These are phyloP conservation scores for Theileria equi DNA, from an alignment of 169 alveolate species.

Conservation along the genomic window DNA sequence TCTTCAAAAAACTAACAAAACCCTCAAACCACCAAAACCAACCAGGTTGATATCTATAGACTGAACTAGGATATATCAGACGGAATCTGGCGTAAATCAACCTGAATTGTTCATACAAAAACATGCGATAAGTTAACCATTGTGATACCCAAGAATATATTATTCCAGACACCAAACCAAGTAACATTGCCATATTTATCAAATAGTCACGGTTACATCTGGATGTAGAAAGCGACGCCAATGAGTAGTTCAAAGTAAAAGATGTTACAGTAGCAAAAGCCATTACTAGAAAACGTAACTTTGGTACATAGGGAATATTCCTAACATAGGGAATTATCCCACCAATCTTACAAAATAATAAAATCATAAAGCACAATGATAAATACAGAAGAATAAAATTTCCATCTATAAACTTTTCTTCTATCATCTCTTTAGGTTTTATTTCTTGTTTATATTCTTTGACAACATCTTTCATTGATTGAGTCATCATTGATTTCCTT, in stretches of 20 bases:
- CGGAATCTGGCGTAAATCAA: conserved; percentile 2
- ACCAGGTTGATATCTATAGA: background rate
- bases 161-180: conserved; percentile 16
- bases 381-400: background rate
- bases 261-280: background rate
- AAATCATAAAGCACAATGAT: background rate
- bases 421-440: background rate
- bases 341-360: background rate
- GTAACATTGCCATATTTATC: conserved; percentile 1
- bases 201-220: background rate
- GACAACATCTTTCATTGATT: background rate
- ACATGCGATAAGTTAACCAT: conserved; percentile 44
- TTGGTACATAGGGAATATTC: background rate
- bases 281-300: background rate
- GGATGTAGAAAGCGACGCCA: background rate
- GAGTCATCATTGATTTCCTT: conserved; percentile 3
- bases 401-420: background rate
- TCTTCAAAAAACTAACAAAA: conserved; percentile 11
- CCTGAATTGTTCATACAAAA: conserved; percentile 23
- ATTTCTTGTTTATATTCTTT: background rate
- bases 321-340: background rate
- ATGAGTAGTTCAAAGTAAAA: background rate
- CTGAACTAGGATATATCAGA: conserved; percentile 9
- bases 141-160: conserved; percentile 40
- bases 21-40: conserved; percentile 25